Evolutionary conservation across 345 rosid species (phyloP).

Genomic region (Aquilaria yunnanensis): DNA sequence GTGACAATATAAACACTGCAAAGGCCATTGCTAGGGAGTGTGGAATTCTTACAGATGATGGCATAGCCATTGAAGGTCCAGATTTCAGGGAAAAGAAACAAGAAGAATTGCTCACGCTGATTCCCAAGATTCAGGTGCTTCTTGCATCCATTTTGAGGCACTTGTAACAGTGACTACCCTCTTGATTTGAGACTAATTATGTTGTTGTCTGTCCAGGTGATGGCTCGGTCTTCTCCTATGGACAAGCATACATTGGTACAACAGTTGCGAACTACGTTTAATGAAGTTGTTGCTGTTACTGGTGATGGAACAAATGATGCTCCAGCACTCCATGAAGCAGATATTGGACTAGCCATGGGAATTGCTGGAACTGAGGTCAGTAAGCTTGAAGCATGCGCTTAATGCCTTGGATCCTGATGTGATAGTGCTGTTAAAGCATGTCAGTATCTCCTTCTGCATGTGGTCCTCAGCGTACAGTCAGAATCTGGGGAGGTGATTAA

Average conservation of each 20-base stretch:
- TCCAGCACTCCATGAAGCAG: conserved; percentile 96
- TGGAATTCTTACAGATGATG: conserved; percentile 85
- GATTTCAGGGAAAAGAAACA: conserved; percentile 71
- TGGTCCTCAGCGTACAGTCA: too few relatives aligned
- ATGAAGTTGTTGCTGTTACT: conserved; percentile 87
- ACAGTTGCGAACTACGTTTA: conserved; percentile 75
- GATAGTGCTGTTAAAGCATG: too few relatives aligned
- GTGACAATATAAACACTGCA: conserved; percentile 91
- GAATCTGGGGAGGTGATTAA: too few relatives aligned
- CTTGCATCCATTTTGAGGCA: conserved; percentile 4
- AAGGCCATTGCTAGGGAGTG: conserved; percentile 94
- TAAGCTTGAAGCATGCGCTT: not conserved
- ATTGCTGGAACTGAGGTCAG: conserved; percentile 95
- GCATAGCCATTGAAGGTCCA: conserved; percentile 87
- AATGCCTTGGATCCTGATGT: not conserved
- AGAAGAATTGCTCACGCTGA: conserved; percentile 59
- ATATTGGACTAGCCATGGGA: conserved; percentile 97
- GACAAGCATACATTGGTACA: conserved; percentile 88
- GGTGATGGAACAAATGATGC: conserved; percentile 99
- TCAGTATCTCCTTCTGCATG: too few relatives aligned
- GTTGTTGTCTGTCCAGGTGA: conserved; percentile 49
- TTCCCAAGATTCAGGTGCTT: conserved; percentile 88
- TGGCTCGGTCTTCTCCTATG: conserved; percentile 94
- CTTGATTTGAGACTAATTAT: not conserved
- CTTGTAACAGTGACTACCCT: conserved; percentile 3